Percentiles rank a stretch among this genome's conserved stretches.
Evolutionary conservation across 2,329 filamentous ascomycete species (phyloP).

Genomic region (Pezicula neosporulosa): DNA sequence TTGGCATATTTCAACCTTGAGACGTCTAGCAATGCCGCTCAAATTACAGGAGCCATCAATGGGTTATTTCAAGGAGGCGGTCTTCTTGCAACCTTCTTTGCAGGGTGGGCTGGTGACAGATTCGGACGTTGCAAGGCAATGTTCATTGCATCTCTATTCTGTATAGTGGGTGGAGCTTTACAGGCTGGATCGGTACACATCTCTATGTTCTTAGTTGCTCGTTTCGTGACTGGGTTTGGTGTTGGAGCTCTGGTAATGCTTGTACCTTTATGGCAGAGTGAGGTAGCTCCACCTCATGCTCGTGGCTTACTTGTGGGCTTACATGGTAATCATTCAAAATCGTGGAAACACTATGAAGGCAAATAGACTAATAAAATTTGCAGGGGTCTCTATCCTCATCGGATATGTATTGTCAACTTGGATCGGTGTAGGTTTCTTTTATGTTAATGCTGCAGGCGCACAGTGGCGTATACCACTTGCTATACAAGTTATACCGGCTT

Average conservation of each 20-base stretch:
- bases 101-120: slow-evolving; percentile 69
- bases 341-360: not conserved
- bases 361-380: not conserved
- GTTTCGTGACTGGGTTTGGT: slow-evolving; percentile 21
- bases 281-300: slow-evolving; percentile 59
- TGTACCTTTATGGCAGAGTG: slow-evolving; percentile 73
- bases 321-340: slow-evolving; percentile 60
- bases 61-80: slow-evolving; percentile 34
- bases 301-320: slow-evolving; percentile 75
- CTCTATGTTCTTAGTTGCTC: slow-evolving; percentile 10
- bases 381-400: slow-evolving; percentile 55
- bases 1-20: slow-evolving; percentile 38
- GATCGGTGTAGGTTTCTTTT: slow-evolving; percentile 20
- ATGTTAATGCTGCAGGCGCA: slow-evolving; percentile 10
- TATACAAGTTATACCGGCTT: slow-evolving; percentile 73
- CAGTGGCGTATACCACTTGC: slow-evolving; percentile 65
- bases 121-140: slow-evolving; percentile 47
- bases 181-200: slow-evolving; percentile 14
- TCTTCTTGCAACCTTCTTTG: slow-evolving; percentile 56
- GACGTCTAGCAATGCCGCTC: slow-evolving; percentile 32
- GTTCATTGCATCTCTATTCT: slow-evolving; percentile 5
- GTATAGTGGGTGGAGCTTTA: slow-evolving; percentile 12
- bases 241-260: slow-evolving; percentile 75
- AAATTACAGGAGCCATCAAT: slow-evolving; percentile 41
- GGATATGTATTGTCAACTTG: slow-evolving; percentile 47